Conservation (phyloP, 345 rosid species). For the Pugionium dolabratum region DNA sequence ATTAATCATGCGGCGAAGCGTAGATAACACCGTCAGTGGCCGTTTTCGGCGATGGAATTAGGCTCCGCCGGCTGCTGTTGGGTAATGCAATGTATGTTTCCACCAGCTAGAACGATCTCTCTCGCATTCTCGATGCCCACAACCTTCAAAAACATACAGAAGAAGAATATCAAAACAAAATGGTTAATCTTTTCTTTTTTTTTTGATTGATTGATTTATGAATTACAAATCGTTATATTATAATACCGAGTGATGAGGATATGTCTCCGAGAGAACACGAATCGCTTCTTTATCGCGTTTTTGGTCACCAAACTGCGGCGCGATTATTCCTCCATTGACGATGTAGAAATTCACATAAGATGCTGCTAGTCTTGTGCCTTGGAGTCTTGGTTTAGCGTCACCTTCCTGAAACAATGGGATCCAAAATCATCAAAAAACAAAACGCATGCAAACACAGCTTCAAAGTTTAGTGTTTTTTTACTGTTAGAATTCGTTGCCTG, state of each 20-base stretch:
- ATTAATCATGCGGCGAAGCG: not conserved
- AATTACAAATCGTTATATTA: constrained; percentile 1
- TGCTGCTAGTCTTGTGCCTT: constrained; percentile 86
- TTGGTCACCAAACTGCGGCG: constrained; percentile 80
- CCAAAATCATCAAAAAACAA: not conserved
- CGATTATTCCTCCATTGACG: constrained; percentile 68
- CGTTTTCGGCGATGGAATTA: constrained; percentile 2
- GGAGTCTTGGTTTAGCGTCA: constrained; percentile 59
- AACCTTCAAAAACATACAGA: constrained; percentile 47
- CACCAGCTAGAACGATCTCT: constrained; percentile 88
- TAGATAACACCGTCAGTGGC: constrained; percentile 3
- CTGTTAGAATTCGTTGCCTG: constrained; percentile 49
- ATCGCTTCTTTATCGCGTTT: constrained; percentile 81
- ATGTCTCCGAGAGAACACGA: constrained; percentile 63
- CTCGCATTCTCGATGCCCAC: constrained; percentile 75
- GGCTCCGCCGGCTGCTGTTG: constrained; percentile 77
- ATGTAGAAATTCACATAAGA: constrained; percentile 85
- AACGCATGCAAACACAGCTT: not conserved
- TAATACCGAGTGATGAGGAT: constrained; percentile 63
- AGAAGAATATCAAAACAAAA: not conserved
- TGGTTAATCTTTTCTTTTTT: not conserved
- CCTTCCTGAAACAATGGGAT: constrained; percentile 47
- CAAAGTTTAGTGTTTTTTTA: not conserved
- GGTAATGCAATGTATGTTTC: constrained; percentile 93
- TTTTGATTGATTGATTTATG: not conserved